These are phyloP conservation scores for Lentinula edodes DNA, from an alignment of 768 basidiomycete species.

Conservation along the genomic window DNA sequence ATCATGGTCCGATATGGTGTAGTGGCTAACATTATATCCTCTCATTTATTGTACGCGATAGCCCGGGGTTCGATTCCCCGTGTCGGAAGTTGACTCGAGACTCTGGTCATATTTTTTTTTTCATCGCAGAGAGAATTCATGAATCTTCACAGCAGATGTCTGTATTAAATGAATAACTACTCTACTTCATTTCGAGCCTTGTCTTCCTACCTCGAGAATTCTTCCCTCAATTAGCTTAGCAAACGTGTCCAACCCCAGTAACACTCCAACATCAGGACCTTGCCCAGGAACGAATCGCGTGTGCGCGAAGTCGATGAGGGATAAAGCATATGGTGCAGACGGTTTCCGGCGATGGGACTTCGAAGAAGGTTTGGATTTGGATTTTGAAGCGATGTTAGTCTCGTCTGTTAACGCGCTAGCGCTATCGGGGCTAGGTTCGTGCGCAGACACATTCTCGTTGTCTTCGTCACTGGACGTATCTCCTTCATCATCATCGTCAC, in stretches of 20 bases:
- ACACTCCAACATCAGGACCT: constrained; percentile 76
- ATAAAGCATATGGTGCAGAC: constrained; percentile 57
- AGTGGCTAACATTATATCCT: too few species aligned
- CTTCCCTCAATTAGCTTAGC: constrained; percentile 56
- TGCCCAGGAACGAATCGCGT: constrained; percentile 59
- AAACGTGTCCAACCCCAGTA: constrained; percentile 68
- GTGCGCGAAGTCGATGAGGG: constrained; percentile 95
- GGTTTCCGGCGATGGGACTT: constrained; percentile 18
- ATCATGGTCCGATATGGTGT: too few species aligned
- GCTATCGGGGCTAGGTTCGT: constrained; percentile 12
- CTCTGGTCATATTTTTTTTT: too few species aligned
- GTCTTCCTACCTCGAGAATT: constrained; percentile 32
- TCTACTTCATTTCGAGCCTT: too few species aligned
- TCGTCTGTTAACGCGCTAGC: background rate
- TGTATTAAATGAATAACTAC: too few species aligned
- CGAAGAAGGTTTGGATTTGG: background rate
- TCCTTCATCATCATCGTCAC: constrained; percentile 26
- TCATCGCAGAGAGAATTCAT: too few species aligned
- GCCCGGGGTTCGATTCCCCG: too few species aligned
- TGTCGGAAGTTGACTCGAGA: too few species aligned
- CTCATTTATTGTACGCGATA: too few species aligned
- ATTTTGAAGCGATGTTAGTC: constrained; percentile 7
- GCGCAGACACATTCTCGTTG: constrained; percentile 23
- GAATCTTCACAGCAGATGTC: too few species aligned
- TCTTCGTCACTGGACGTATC: constrained; percentile 33